phyloP scores from a whole-genome alignment of 352 stramenopile species.

The Phytophthora colocasiae region DNA sequence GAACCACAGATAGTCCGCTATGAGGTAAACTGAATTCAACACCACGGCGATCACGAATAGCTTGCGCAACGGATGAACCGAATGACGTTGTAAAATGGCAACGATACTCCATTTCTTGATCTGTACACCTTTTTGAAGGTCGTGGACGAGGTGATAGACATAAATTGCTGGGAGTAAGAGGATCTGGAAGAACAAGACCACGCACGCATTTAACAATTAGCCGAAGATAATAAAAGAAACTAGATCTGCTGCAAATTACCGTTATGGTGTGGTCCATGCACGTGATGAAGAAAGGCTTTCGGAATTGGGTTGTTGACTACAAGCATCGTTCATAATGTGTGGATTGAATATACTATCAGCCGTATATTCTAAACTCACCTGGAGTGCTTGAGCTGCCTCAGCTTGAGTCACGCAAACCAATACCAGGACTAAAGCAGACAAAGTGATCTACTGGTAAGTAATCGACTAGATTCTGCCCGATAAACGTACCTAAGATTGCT shows the following conservation, averaged over 20 bases:
- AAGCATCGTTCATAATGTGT: not conserved
- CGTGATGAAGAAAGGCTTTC: slow-evolving; percentile 20
- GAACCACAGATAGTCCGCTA: slow-evolving; percentile 58
- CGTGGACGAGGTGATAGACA: slow-evolving; percentile 28
- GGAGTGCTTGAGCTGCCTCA: slow-evolving; percentile 17
- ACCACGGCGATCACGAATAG: slow-evolving; percentile 36
- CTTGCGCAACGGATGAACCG: slow-evolving; percentile 22
- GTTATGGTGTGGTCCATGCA: slow-evolving; percentile 18
- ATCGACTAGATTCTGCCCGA: not conserved
- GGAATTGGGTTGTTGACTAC: slow-evolving; percentile 7
- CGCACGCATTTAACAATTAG: not conserved
- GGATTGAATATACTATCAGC: not conserved
- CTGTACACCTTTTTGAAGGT: slow-evolving; percentile 3
- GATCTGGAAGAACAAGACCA: slow-evolving; percentile 20
- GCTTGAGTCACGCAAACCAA: slow-evolving; percentile 11
- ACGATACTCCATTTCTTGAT: slow-evolving; percentile 13
- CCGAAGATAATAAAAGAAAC: not conserved
- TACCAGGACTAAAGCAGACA: slow-evolving; percentile 1
- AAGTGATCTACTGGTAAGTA: not conserved
- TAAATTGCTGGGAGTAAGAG: slow-evolving; percentile 35
- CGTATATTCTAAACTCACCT: not conserved
- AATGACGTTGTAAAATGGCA: slow-evolving; percentile 35
- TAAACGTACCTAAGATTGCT: not conserved
- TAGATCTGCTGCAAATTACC: not conserved
- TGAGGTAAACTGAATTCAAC: slow-evolving; percentile 46